phyloP scores from a whole-genome alignment of 2,329 filamentous ascomycete species.

The Coleophoma crateriformis region DNA sequence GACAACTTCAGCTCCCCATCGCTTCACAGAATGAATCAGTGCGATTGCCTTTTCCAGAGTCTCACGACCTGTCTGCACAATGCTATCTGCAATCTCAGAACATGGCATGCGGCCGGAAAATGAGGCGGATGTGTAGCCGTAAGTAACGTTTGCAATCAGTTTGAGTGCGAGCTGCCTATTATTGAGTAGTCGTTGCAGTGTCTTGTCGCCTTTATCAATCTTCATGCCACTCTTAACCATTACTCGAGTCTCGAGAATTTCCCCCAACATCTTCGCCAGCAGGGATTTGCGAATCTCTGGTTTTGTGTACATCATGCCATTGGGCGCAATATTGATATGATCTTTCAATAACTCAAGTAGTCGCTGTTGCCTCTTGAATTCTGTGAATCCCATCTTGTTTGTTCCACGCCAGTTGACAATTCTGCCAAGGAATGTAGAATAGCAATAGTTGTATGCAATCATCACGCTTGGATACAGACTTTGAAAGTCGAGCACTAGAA shows the following conservation, averaged over 20 bases:
- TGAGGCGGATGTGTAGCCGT: conserved; percentile 93
- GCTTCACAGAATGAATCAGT: conserved; percentile 78
- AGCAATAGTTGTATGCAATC: conserved; percentile 99
- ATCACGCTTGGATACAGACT: conserved; percentile 95
- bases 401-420: conserved; percentile 82
- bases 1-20: conserved; percentile 93
- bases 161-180: conserved; percentile 93
- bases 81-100: conserved; percentile 95
- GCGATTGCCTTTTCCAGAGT: conserved; percentile 92
- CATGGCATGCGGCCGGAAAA: conserved; percentile 98
- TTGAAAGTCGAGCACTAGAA: conserved; percentile 92
- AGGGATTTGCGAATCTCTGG: conserved; percentile 82
- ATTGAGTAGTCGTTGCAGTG: conserved; percentile 80
- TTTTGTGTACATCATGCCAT: conserved; percentile 94
- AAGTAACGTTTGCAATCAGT: conserved; percentile 96
- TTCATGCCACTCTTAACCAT: conserved; percentile 99
- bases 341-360: conserved; percentile 75
- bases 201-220: conserved; percentile 79
- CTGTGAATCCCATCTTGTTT: conserved; percentile 91
- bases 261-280: conserved; percentile 91
- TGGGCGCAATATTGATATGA: conserved; percentile 86
- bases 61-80: conserved; percentile 92
- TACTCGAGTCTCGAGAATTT: conserved; percentile 90
- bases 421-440: conserved; percentile 90
- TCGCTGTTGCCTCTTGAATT: conserved; percentile 73